A percentile compares a stretch with the other conserved stretches of the same genome.
Evolutionary conservation across 768 basidiomycete species (phyloP).

Genomic region (Tulasnella sp.): DNA sequence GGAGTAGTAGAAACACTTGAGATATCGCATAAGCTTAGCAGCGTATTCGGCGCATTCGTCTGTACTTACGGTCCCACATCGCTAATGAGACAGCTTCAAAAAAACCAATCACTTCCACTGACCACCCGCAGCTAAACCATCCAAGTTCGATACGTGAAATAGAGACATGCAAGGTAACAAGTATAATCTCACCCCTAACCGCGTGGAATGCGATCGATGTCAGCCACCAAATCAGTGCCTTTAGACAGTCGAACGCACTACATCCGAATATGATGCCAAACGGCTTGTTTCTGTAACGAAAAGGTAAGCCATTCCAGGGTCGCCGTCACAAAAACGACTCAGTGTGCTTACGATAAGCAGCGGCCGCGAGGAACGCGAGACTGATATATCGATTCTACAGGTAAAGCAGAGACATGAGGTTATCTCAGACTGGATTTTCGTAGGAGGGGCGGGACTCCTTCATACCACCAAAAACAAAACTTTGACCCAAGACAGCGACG

Average conservation of each 20-base stretch:
- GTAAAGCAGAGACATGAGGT: not conserved
- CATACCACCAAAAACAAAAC: not conserved
- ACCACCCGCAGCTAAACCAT: too few species aligned
- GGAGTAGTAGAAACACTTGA: not conserved
- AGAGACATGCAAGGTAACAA: not conserved
- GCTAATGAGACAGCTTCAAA: too few species aligned
- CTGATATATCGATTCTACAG: not conserved
- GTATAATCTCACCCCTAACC: not conserved
- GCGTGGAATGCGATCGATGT: not conserved
- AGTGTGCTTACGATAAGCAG: not conserved
- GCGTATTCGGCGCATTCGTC: too few species aligned
- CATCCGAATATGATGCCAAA: not conserved
- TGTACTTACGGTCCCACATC: too few species aligned
- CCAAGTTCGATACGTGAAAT: too few species aligned
- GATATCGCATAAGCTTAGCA: too few species aligned
- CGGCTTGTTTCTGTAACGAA: not conserved
- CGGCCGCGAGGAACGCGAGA: not conserved
- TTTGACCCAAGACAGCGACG: not conserved
- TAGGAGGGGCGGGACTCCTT: not conserved
- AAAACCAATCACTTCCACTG: not conserved
- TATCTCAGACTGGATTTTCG: not conserved
- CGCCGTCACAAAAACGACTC: not conserved
- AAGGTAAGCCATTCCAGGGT: not conserved
- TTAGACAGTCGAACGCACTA: not conserved
- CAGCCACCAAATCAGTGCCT: not conserved